Base-by-base conservation (phyloP, 2,329 filamentous ascomycete genomes). In the Pyrenophora graminea region DNA sequence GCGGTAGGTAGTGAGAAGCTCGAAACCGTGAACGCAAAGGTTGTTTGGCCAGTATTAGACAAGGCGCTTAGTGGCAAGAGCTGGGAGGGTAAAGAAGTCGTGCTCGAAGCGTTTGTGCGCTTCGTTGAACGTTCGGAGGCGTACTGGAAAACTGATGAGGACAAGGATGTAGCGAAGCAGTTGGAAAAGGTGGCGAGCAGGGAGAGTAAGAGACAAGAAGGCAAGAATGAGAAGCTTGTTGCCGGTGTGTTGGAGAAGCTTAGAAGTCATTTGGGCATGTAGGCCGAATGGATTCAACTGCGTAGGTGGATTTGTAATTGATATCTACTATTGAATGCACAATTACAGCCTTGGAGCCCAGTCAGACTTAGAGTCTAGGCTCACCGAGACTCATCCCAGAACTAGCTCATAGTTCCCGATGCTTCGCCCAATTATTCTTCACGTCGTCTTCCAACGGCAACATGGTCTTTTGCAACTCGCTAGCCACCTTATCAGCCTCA, bases 161-260 rank as follows among this genome's bases (percentile, higher is more conserved):
- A 71, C 19, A 86, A 86, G 78, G 74, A 78, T 39, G 70, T 72
- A 5, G 82, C 87, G 57, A 79, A 82, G 7, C 81, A 87, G 61
- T 85, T 92, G 76, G 73, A 71, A 50, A 89, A 87, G 76, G 92
- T 85, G 84, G 4, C 63, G 3, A 72, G 93, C 13, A 84, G 93
- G 50, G 94, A 99, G 80, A 91, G 91, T 7, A 97, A 94, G 77
- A 84, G 94, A 27, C 93, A 92, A 68, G 97, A 97, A 66, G 83
- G 86, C n/a, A 79, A 80, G 6, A 99, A 97, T 73, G 63, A 65
- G 43, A 63, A 65, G 55, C 53, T 63, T 30, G 53, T 66, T 36
- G 51, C 30, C 5, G 54, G 45, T n/a, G 55, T 58, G 17, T 41
- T 63, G 55, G 59, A 53, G 15, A 56, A 45, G 50, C 50, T 66